Base-by-base conservation (phyloP, 352 stramenopile genomes). In the Phytopythium mirpurense region DNA sequence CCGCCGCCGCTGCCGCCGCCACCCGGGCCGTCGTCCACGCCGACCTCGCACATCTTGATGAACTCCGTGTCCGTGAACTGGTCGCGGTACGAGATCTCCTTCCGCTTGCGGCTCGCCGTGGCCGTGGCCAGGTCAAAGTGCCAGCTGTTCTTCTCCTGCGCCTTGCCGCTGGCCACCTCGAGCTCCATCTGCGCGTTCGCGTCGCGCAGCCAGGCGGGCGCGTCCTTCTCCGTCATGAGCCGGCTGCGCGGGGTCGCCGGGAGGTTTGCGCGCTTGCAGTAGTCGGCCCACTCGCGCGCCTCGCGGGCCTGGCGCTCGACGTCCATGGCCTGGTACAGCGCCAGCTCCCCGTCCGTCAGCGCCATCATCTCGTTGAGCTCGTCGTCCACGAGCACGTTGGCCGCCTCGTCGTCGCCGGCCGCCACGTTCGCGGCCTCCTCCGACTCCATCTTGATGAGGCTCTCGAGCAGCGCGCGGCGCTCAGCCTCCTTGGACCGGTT, bases 281-380 rank as follows among this genome's bases (percentile, higher is more conserved):
- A 69, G 5, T 86, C 79, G 4, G 57, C 62, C 72, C 78, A 94
- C 48, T 90, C 79, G 11, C 68, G 70, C 26, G 73, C 67, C 63
- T 92, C 81, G 8, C 78, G 78, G 12, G 63, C 54, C 18, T 76
- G 65, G 16, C 85, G 80, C 43, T 93, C 80, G 4, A 56, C 59
- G 35, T 95, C 85, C 15, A 95, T 35, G 18, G 70, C 60, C 36
- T 95, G 80, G 56, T 95, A 95, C 59, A 93, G 56, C 23, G 72
- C 70, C 23, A 93, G 65, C 47, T 95, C 85, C 45, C 89, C 83
- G 10, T 93, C 83, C 0, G 85, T 95, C 21, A 95, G 59, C n/a
- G 85, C 85, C 85, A 95, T 95, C 76, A 95, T 92, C 53, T 85
- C 81, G 58, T 95, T 95, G 40, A 95, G 88, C 58, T 95, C 83